A percentile compares a stretch with the other conserved stretches of the same genome.
Conservation (phyloP, 768 basidiomycete species). For the Panaeolus papilionaceus region DNA sequence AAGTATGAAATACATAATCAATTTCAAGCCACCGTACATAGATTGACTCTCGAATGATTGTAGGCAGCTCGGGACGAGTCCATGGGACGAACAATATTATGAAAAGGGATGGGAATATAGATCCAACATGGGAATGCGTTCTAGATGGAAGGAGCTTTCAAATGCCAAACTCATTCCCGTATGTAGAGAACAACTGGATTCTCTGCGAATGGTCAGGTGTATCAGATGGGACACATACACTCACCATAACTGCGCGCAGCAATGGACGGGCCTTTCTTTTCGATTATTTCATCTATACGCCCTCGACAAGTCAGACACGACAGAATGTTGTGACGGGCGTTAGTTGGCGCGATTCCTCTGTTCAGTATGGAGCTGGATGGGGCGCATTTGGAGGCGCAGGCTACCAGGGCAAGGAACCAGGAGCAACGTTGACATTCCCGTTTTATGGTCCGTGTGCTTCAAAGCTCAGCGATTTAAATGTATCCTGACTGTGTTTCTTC, state of each 20-base stretch:
- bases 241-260: conserved; percentile 8
- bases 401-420: not conserved
- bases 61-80: conserved; percentile 1
- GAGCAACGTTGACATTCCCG: not conserved
- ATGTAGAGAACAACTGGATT: not conserved
- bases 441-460: not conserved
- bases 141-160: not conserved
- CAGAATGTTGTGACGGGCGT: not conserved
- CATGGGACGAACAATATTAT: not conserved
- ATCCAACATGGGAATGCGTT: not conserved
- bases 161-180: not conserved
- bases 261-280: conserved; percentile 7
- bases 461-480: not conserved
- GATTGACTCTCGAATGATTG: not conserved
- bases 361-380: not conserved
- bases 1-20: not conserved
- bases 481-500: not conserved
- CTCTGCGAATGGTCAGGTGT: conserved; percentile 1
- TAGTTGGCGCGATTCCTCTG: conserved; percentile 3
- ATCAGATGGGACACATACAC: conserved; percentile 3
- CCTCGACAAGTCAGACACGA: not conserved
- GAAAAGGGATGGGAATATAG: not conserved
- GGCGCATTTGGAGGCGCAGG: not conserved
- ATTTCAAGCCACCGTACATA: not conserved
- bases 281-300: conserved; percentile 3